Evolutionary conservation across 345 rosid genomes (phyloP).

Genomic region (Carallia brachiata): DNA sequence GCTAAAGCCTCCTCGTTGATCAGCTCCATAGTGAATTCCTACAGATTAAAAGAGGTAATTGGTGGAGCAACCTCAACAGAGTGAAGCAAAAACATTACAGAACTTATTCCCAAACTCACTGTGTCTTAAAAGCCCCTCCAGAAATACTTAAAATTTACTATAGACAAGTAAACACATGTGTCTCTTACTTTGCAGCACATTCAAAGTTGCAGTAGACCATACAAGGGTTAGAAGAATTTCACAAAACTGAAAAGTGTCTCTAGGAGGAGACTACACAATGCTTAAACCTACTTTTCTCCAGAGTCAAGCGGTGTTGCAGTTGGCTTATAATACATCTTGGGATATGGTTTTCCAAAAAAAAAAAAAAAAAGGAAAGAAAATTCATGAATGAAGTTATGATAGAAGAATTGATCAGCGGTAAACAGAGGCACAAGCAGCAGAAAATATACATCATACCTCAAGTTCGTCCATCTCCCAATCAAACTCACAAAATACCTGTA

Average conservation of each 20-base stretch:
- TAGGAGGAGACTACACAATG: neutral
- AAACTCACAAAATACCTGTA: constrained; percentile 90
- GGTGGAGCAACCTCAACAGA: constrained; percentile 2
- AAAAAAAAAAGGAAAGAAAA: neutral
- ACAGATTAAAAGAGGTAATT: constrained; percentile 14
- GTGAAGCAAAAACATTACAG: neutral
- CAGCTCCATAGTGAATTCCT: constrained; percentile 73
- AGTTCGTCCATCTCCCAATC: constrained; percentile 93
- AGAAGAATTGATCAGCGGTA: neutral
- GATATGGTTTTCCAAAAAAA: neutral
- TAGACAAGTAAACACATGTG: neutral
- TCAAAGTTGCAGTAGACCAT: neutral
- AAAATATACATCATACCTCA: constrained; percentile 52
- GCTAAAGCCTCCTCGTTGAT: constrained; percentile 60
- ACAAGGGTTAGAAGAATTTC: neutral
- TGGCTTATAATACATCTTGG: neutral
- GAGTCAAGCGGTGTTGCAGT: neutral
- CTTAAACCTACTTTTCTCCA: neutral
- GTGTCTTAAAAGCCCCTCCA: neutral
- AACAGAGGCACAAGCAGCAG: neutral
- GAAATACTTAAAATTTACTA: no score
- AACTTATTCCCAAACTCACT: neutral
- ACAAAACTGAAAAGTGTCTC: neutral
- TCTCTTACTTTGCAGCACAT: constrained; percentile 1
- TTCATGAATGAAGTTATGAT: neutral